Base-by-base conservation (phyloP, 202 grass and related monocot genomes). In the Setaria italica region DNA sequence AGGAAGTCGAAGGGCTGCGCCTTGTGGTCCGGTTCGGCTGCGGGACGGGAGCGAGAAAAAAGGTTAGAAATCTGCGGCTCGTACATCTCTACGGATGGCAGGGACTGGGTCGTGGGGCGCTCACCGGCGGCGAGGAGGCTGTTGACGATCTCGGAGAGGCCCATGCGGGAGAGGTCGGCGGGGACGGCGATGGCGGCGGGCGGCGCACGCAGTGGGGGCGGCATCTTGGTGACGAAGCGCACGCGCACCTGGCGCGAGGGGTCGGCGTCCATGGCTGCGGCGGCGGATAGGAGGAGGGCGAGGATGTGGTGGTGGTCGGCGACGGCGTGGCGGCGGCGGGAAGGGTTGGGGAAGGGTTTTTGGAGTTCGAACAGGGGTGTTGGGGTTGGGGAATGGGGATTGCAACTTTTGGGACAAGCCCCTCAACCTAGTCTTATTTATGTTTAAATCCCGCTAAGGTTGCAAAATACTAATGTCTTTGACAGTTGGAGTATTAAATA, bases 121-220 rank as follows among this genome's bases (percentile, higher is more conserved):
- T 73, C 91, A 95, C 93, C 78, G 58, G 77, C 62, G 48, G 85
- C 67, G 25, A 99, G 83, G 35, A 97, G 87, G 54, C 62, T 25
- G 79, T 97, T 97, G 83, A 99, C 92, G 80, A 99, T 92, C 87
- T 96, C 94, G 29, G 94, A 99, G 70, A 99, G 92, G 49, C 90
- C 92, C 86, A 92, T 82, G 74, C 93, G 97, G 77, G 90, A 85
- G 80, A 99, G 91, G 73, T 92, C 69, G 46, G 92, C 91, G 6
- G 92, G 94, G 43, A 96, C 92, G 25, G 94, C 94, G 59, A 99
- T 87, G 62, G 93, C 84, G 13, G 82, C 49, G 42, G 88, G 42
- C 53, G 86, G 82, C 65, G 80, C 88, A 0, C 84, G 93, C 20
- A 99, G 82, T 55, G 84, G 86, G 0, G 90, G 49, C 21, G 68